These are phyloP conservation scores for Aspergillus ochraceoroseus DNA, from an alignment of 2,329 filamentous ascomycete species.

Conservation along the genomic window DNA sequence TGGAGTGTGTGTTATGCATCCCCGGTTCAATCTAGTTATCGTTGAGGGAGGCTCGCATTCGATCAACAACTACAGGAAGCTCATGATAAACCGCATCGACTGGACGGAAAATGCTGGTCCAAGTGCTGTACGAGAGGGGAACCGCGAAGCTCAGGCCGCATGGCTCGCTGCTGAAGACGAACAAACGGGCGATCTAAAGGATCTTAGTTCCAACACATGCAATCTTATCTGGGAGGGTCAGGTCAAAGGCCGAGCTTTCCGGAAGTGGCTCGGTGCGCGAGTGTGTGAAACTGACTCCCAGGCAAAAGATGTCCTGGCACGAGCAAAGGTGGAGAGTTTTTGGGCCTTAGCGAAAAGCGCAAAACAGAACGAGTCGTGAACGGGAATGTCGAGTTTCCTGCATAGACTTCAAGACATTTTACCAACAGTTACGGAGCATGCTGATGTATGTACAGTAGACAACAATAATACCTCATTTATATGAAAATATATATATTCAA, in stretches of 20 bases:
- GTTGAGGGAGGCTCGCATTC: constrained; percentile 86
- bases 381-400: not conserved
- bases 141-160: constrained; percentile 56
- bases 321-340: constrained; percentile 89
- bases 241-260: constrained; percentile 71
- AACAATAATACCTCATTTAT: constrained; percentile 5
- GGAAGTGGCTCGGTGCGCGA: constrained; percentile 75
- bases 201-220: constrained; percentile 77
- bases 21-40: constrained; percentile 80
- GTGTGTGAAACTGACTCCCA: constrained; percentile 91
- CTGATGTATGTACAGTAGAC: constrained; percentile 2
- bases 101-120: constrained; percentile 87
- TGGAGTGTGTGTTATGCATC: constrained; percentile 87
- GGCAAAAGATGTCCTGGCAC: constrained; percentile 71
- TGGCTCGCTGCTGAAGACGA: constrained; percentile 81
- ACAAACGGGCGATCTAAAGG: constrained; percentile 65
- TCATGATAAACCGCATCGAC: constrained; percentile 89
- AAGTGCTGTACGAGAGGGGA: constrained; percentile 52
- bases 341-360: constrained; percentile 81
- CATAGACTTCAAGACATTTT: not conserved
- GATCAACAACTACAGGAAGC: constrained; percentile 79
- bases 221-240: constrained; percentile 86
- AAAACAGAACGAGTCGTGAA: constrained; percentile 35
- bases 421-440: not conserved
- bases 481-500: not conserved